A percentile compares a stretch with the other conserved stretches of the same genome.
These are phyloP conservation scores for Helianthus tuberosus DNA, from an alignment of 129 eudicot genomes.

Conservation along the genomic window DNA sequence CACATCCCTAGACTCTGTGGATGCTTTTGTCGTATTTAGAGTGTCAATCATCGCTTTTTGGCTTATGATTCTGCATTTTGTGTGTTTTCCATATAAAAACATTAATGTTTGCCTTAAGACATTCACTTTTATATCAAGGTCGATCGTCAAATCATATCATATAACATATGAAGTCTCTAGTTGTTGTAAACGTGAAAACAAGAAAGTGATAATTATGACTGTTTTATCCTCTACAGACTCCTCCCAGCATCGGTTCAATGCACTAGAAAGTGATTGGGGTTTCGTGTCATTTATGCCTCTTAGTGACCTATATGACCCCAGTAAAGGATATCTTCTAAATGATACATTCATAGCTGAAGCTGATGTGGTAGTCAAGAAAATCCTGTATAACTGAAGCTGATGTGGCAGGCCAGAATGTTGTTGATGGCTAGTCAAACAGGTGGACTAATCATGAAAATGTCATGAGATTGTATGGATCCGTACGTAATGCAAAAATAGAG, in stretches of 20 bases:
- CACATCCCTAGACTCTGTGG: no score
- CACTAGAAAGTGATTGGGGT: slow-evolving; percentile 99
- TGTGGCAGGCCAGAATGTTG: no score
- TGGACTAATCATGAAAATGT: no score
- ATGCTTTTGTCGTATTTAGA: no score
- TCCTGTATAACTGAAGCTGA: slow-evolving; percentile 60
- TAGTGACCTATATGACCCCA: slow-evolving; percentile 78
- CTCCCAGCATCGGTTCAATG: slow-evolving; percentile 80
- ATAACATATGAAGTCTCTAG: background rate
- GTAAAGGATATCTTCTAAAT: slow-evolving; percentile 73
- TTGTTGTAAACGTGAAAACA: background rate
- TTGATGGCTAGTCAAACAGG: no score
- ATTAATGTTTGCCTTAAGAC: background rate
- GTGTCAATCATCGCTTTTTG: background rate
- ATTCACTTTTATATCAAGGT: background rate
- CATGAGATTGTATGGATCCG: no score
- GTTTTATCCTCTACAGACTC: slow-evolving; percentile 52
- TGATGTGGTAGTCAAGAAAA: slow-evolving; percentile 81
- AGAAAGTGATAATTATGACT: background rate
- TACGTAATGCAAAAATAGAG: no score
- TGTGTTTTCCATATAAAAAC: background rate
- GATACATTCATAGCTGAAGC: slow-evolving; percentile 87
- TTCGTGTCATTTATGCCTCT: slow-evolving; percentile 96
- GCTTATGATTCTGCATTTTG: background rate
- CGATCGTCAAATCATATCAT: background rate